Conservation (phyloP, 495 filamentous ascomycete species). For the Neurospora terricola region DNA sequence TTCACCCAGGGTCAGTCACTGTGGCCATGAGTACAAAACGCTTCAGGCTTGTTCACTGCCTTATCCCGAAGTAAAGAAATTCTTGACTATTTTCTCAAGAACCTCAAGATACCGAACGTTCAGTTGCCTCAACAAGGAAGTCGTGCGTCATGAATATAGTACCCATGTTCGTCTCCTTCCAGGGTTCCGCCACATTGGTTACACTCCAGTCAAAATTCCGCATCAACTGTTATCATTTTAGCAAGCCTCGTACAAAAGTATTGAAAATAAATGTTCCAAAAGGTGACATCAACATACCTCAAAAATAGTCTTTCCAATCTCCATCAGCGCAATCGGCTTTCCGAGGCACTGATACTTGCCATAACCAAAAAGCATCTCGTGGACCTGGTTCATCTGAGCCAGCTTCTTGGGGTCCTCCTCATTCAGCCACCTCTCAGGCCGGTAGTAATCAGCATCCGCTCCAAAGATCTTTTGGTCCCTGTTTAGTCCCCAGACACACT, state of each 20-base stretch:
- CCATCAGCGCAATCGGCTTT: conserved; percentile 24
- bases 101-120: not conserved
- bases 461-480: conserved; percentile 31
- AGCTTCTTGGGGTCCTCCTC: conserved; percentile 17
- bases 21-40: not conserved
- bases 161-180: conserved; percentile 5
- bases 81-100: not conserved
- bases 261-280: not conserved
- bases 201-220: conserved; percentile 40
- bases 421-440: conserved; percentile 45
- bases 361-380: conserved; percentile 25
- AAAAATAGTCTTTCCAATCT: conserved; percentile 42
- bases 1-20: no score
- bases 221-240: conserved; percentile 26
- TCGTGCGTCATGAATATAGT: conserved; percentile 10
- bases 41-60: not conserved
- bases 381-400: conserved; percentile 7
- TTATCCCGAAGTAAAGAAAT: not conserved
- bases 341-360: conserved; percentile 31
- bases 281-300: conserved; percentile 28
- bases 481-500: conserved; percentile 20
- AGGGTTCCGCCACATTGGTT: conserved; percentile 34
- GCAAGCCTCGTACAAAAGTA: not conserved
- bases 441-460: conserved; percentile 34
- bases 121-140: conserved; percentile 10